Evolutionary conservation across 2,329 filamentous ascomycete genomes (phyloP).

Genomic region (Trichophyton mentagrophytes): DNA sequence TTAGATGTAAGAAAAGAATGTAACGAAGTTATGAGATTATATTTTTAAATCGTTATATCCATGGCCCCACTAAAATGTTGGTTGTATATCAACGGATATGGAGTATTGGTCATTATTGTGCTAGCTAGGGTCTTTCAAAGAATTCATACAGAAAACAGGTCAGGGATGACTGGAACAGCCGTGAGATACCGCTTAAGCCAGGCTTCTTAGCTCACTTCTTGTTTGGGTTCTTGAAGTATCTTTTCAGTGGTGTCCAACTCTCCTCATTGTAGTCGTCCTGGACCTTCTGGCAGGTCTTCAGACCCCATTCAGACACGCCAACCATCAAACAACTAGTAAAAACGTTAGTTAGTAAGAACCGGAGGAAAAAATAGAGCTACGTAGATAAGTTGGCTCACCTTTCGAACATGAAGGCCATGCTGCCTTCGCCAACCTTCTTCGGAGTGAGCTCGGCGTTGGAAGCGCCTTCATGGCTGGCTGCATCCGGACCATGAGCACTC

Average conservation of each 20-base stretch:
- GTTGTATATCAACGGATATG: too few relatives aligned
- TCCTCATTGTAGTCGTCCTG: constrained; percentile 65
- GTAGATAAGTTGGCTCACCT: constrained; percentile 22
- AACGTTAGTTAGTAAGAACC: neutral
- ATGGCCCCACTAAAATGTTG: neutral
- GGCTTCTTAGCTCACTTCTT: constrained; percentile 18
- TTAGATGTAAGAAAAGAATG: constrained; percentile 4
- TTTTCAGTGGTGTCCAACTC: constrained; percentile 60
- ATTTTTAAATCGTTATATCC: neutral
- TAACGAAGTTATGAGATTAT: constrained; percentile 1
- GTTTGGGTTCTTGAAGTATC: constrained; percentile 47
- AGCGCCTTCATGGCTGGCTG: constrained; percentile 43
- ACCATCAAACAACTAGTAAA: constrained; percentile 48
- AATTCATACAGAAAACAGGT: neutral
- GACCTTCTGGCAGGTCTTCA: constrained; percentile 57
- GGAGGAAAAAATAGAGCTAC: neutral
- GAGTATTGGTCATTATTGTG: neutral
- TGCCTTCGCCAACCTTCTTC: constrained; percentile 45
- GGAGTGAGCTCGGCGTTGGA: constrained; percentile 43
- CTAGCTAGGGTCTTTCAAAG: neutral
- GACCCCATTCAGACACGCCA: constrained; percentile 59
- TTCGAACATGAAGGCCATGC: constrained; percentile 55
- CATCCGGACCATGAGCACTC: constrained; percentile 53
- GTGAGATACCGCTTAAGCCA: neutral
- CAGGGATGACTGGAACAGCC: neutral